These are phyloP conservation scores for Gryganskiella cystojenkinii DNA, from an alignment of 192 early-diverging fungal genomes.

Conservation along the genomic window DNA sequence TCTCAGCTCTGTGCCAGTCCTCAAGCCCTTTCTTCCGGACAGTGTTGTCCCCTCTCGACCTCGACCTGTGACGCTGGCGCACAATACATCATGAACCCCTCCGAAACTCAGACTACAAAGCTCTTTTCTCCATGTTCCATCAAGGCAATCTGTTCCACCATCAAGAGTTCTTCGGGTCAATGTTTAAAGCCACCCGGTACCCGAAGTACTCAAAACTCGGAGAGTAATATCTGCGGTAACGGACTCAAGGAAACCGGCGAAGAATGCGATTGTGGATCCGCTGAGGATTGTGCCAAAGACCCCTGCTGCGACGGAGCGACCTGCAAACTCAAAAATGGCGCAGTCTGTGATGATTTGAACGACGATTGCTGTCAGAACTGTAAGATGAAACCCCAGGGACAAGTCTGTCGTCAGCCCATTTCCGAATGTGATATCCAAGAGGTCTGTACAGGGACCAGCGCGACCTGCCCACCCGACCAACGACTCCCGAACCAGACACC, in stretches of 20 bases:
- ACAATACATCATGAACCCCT: conserved; percentile 82
- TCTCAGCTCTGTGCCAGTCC: conserved; percentile 63
- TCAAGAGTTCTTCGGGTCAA: conserved; percentile 15
- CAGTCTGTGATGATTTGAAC: conserved; percentile 84
- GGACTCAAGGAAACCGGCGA: conserved; percentile 90
- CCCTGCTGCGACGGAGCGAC: conserved; percentile 86
- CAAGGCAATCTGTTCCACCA: conserved; percentile 60
- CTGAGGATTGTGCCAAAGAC: conserved; percentile 76
- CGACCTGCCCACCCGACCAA: conserved; percentile 76
- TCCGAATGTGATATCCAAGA: conserved; percentile 86
- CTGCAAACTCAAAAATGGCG: conserved; percentile 81
- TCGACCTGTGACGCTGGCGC: conserved; percentile 72
- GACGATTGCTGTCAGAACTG: conserved; percentile 87
- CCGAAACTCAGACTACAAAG: conserved; percentile 68
- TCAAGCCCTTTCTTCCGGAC: conserved; percentile 50
- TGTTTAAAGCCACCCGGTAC: conserved; percentile 49
- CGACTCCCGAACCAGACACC: conserved; percentile 72
- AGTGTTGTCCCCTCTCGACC: conserved; percentile 79
- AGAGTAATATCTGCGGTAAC: conserved; percentile 90
- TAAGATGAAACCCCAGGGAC: conserved; percentile 62
- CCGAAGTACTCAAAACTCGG: conserved; percentile 50
- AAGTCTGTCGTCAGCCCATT: conserved; percentile 77
- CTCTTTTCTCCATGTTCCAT: conserved; percentile 77
- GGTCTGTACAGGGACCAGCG: conserved; percentile 77
- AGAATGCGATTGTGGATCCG: conserved; percentile 90